Evolutionary conservation across 371 early-diverging fungal species (phyloP), one percentile per base, ranked within the genome.

Genomic region (Rhizopus stolonifer): DNA sequence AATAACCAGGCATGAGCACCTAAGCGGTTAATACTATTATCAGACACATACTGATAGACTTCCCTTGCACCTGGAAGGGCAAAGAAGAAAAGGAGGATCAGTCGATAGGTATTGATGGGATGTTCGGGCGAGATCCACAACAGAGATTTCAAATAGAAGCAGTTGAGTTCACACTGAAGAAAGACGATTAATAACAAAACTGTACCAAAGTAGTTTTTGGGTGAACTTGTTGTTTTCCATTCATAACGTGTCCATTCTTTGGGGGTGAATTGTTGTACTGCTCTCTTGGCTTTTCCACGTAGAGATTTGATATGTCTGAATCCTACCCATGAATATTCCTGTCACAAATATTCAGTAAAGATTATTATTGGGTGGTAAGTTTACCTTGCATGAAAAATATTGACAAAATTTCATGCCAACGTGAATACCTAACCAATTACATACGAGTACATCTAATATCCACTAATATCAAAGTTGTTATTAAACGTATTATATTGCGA

Each of bases 341-440:
- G 64, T 45, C 9, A 10, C n/a, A 46, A 21, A n/a, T 24, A 36
- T 25, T 9, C 38, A 17, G 26, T 7, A 39, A 19, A 6, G 0
- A 6, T 10, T 22, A 14, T 36, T 10, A 22, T 6, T 21, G 21
- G 13, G 32, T 17, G 29, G 8, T 25, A 23, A 33, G 9, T 43
- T 13, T 65, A 77, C 87, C 85, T 94, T 94, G 84, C 95, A 85
- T 56, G 88, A 89, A 66, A 94, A 90, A 69, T 94, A 92, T 67
- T 94, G 90, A 72, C 96, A 96, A n/a, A 90, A 87, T 74, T 94
- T 94, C 89, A 97, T 93, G 22, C 98, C 98, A 15, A 94, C 60
- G 61, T 88, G 90, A 50, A 91, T 89, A 39, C 98, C 98, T 13
- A 87, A 71, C 95, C 95, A 95, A 67, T 98, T 98, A 67, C 97